These are phyloP conservation scores for Paracoccidioides lutzii DNA, from an alignment of 2,329 filamentous ascomycete genomes.

Conservation along the genomic window DNA sequence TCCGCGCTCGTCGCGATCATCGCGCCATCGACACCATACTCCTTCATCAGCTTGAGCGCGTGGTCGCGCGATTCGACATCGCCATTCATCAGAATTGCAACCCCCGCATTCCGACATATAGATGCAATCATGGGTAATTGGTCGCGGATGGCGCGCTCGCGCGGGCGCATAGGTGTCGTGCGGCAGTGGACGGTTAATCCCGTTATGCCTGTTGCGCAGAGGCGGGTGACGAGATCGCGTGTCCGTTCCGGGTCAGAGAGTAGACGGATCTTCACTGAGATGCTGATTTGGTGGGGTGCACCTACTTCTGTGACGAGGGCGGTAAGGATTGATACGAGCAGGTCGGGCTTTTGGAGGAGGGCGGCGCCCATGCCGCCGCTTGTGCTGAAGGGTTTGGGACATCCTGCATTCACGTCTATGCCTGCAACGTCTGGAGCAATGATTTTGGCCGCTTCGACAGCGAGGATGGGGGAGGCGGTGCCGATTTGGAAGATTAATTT, in stretches of 20 bases:
- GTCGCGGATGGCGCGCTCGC: slow-evolving; percentile 72
- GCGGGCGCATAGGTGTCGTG: slow-evolving; percentile 86
- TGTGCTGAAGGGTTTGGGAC: slow-evolving; percentile 92
- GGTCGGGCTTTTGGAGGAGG: slow-evolving; percentile 71
- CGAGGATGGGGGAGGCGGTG: slow-evolving; percentile 67
- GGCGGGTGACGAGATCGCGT: slow-evolving; percentile 58
- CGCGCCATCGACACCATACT: slow-evolving; percentile 80
- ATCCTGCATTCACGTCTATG: slow-evolving; percentile 97
- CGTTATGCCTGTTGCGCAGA: slow-evolving; percentile 80
- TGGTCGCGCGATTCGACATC: slow-evolving; percentile 69
- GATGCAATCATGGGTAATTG: slow-evolving; percentile 74
- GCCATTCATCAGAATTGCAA: slow-evolving; percentile 91
- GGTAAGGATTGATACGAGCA: slow-evolving; percentile 68
- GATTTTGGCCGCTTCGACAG: slow-evolving; percentile 70
- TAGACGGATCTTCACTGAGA: slow-evolving; percentile 92
- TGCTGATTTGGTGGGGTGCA: slow-evolving; percentile 70
- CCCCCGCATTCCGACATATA: slow-evolving; percentile 69
- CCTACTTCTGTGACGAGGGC: slow-evolving; percentile 68
- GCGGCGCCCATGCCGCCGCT: slow-evolving; percentile 91
- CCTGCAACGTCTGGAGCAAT: slow-evolving; percentile 80
- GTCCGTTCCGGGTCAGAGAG: slow-evolving; percentile 67
- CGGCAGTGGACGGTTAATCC: slow-evolving; percentile 90
- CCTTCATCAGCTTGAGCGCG: slow-evolving; percentile 54
- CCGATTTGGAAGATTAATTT: slow-evolving; percentile 85
- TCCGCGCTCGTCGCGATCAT: slow-evolving; percentile 97